Percentiles rank a stretch among this genome's conserved stretches.
phyloP scores from a whole-genome alignment of 2,329 filamentous ascomycete species.

The Elsinoe arachidis region DNA sequence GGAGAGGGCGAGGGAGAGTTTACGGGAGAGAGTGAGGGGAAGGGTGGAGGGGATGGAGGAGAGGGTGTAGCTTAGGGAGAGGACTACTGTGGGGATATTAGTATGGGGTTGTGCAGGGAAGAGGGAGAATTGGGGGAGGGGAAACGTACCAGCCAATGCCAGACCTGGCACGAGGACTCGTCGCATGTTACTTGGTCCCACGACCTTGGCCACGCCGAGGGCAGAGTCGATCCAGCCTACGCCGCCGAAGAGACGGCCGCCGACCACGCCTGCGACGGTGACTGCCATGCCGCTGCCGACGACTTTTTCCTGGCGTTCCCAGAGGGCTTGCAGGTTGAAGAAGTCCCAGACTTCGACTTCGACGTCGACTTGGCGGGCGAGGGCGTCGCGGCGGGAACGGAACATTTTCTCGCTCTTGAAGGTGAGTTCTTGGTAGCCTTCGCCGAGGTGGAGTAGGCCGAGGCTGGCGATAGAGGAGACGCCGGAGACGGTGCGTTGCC shows the following conservation, averaged over 20 bases:
- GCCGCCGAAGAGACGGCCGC: conserved; percentile 71
- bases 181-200: conserved; percentile 66
- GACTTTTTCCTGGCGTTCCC: conserved; percentile 89
- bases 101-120: too few species aligned
- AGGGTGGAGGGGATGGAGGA: conserved; percentile 83
- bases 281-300: conserved; percentile 91
- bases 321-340: conserved; percentile 72
- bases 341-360: conserved; percentile 88
- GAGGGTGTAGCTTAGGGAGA: conserved; percentile 71
- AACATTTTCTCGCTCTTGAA: conserved; percentile 96
- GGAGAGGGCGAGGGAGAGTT: conserved; percentile 71
- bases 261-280: conserved; percentile 79
- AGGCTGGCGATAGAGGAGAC: conserved; percentile 84
- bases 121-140: not conserved
- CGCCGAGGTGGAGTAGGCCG: conserved; percentile 77
- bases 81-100: conserved; percentile 61
- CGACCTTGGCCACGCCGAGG: conserved; percentile 66
- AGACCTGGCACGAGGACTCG: conserved; percentile 73
- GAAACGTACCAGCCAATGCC: conserved; percentile 61
- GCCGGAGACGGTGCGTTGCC: conserved; percentile 64
- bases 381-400: conserved; percentile 66
- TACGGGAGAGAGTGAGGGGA: conserved; percentile 72
- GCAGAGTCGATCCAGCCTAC: conserved; percentile 85
- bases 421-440: conserved; percentile 74
- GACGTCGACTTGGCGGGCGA: conserved; percentile 78